Conservation (phyloP, 176 grass and related monocot species). For the Tillandsia leiboldiana region DNA sequence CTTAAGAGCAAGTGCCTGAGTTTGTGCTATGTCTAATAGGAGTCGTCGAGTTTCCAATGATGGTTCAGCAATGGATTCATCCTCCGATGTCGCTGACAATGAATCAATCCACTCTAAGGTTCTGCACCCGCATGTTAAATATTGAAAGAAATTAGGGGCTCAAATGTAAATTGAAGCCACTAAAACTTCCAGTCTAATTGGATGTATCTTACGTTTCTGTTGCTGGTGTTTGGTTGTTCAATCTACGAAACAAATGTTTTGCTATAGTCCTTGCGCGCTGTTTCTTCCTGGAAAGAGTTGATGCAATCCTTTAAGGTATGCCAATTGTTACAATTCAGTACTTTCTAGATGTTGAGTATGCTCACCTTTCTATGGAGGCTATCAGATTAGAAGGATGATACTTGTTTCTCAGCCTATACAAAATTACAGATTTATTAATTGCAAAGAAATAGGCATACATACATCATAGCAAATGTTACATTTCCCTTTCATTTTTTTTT, state of each 20-base stretch:
- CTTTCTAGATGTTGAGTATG: background rate
- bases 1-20: conserved; percentile 51
- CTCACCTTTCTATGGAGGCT: conserved; percentile 80
- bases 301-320: background rate
- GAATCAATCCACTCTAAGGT: conserved; percentile 27
- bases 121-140: conserved; percentile 30
- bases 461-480: background rate
- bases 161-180: background rate
- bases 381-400: conserved; percentile 92
- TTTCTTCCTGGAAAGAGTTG: conserved; percentile 28
- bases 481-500: too few relatives aligned
- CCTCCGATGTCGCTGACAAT: conserved; percentile 55
- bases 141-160: background rate
- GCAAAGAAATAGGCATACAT: background rate
- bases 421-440: conserved; percentile 7
- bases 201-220: conserved; percentile 61
- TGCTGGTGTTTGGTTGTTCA: conserved; percentile 62
- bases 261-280: conserved; percentile 29
- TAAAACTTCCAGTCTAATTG: background rate
- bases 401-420: conserved; percentile 91
- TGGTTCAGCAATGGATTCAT: conserved; percentile 74
- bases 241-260: conserved; percentile 77
- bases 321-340: background rate
- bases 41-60: conserved; percentile 59
- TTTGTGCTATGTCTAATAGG: conserved; percentile 64